phyloP scores from a whole-genome alignment of 2,329 filamentous ascomycete species.

The Elsinoe fawcettii region DNA sequence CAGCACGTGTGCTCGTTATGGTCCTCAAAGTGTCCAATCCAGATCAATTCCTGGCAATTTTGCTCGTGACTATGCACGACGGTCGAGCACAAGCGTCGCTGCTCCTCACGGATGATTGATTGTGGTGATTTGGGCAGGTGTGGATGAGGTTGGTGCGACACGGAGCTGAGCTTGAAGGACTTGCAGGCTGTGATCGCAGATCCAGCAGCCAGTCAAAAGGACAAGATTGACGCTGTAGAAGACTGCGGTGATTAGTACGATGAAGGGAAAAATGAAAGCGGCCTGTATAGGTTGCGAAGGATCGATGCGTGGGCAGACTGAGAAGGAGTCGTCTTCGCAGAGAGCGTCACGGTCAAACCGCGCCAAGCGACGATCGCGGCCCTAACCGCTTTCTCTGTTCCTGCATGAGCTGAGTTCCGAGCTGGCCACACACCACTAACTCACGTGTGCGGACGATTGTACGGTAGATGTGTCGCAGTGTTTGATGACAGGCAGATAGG shows the following conservation, averaged over 20 bases:
- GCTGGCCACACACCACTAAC: not conserved
- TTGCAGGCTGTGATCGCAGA: slow-evolving; percentile 2
- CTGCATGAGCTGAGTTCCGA: not conserved
- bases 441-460: not conserved
- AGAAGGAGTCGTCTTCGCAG: slow-evolving; percentile 6
- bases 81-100: not conserved
- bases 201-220: not conserved
- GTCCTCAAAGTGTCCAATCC: slow-evolving; percentile 2
- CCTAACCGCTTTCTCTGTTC: slow-evolving; percentile 1
- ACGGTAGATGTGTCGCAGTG: not conserved
- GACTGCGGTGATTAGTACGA: slow-evolving; percentile 3
- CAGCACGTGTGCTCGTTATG: not conserved
- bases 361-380: slow-evolving; percentile 1
- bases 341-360: slow-evolving; percentile 5
- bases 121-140: not conserved
- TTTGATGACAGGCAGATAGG: not conserved
- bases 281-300: slow-evolving; percentile 1
- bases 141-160: slow-evolving; percentile 12
- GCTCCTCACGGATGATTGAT: not conserved
- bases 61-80: not conserved
- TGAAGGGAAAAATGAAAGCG: slow-evolving; percentile 5
- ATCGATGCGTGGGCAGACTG: not conserved
- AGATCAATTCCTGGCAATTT: not conserved
- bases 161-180: slow-evolving; percentile 6
- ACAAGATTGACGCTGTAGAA: not conserved